phyloP scores from a whole-genome alignment of 495 filamentous ascomycete genomes.

The Lepidopterella palustris region DNA sequence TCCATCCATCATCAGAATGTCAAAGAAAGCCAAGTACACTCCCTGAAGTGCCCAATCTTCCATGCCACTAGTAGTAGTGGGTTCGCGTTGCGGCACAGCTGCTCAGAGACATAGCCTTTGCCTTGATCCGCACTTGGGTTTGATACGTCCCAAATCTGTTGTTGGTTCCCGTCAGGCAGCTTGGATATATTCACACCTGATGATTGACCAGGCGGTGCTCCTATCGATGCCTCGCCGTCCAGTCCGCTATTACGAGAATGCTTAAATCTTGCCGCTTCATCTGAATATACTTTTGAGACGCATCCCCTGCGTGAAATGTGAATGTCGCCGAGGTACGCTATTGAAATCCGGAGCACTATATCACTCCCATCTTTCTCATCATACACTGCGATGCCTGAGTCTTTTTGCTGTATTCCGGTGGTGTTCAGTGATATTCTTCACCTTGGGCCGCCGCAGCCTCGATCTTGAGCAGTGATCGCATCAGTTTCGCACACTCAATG shows the following conservation, averaged over 20 bases:
- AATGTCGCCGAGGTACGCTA: not conserved
- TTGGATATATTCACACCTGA: not conserved
- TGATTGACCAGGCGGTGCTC: not conserved
- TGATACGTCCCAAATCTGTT: not conserved
- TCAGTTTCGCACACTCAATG: not conserved
- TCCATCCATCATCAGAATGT: not conserved
- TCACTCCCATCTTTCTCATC: not conserved
- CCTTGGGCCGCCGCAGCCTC: not conserved
- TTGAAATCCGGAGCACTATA: not conserved
- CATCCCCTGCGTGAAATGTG: not conserved
- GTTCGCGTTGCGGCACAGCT: not conserved
- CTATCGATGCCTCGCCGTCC: not conserved
- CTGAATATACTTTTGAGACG: not conserved
- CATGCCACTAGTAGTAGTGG: not conserved
- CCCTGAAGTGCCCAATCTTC: not conserved
- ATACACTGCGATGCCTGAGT: not conserved
- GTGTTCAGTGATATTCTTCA: not conserved
- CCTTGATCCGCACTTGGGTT: not conserved
- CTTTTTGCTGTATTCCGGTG: not conserved
- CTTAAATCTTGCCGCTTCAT: not conserved
- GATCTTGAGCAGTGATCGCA: not conserved
- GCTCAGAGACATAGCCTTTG: not conserved
- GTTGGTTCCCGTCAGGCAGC: not conserved
- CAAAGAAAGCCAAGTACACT: not conserved
- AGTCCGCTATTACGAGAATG: not conserved